These are phyloP conservation scores for Gonium pectorale DNA, from an alignment of 139 green algal species.

Conservation along the genomic window DNA sequence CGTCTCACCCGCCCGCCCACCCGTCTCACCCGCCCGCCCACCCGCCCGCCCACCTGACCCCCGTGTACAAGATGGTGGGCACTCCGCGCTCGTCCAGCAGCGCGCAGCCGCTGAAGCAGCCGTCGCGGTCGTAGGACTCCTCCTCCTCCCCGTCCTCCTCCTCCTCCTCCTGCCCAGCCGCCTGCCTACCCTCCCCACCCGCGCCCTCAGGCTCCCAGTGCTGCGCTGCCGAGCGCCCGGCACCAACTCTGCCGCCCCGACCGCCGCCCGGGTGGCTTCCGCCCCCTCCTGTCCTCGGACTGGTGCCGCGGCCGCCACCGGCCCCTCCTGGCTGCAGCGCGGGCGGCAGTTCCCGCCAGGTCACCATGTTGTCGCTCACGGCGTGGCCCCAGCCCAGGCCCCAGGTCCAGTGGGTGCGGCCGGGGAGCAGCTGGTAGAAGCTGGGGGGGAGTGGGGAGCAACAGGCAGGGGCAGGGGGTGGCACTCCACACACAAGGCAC, in stretches of 20 bases:
- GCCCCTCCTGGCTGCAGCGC: neutral
- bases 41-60: constrained; percentile 68
- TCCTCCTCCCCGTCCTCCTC: neutral
- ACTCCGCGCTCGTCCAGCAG: constrained; percentile 54
- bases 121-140: constrained; percentile 61
- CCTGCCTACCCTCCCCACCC: too few species aligned
- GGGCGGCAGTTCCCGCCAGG: constrained; percentile 61
- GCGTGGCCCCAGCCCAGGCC: constrained; percentile 87
- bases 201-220: too few species aligned
- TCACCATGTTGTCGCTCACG: constrained; percentile 62
- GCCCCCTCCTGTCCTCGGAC: too few species aligned
- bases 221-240: too few species aligned
- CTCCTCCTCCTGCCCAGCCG: too few species aligned
- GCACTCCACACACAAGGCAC: too few species aligned
- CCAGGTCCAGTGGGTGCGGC: constrained; percentile 79
- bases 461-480: neutral
- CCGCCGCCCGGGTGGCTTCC: too few species aligned
- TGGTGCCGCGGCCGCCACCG: too few species aligned
- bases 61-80: constrained; percentile 74
- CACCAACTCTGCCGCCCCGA: too few species aligned
- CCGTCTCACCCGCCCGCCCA: neutral
- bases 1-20: too few species aligned
- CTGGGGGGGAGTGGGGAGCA: neutral
- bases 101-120: constrained; percentile 75
- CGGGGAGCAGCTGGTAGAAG: constrained; percentile 84